Evolutionary conservation across 345 rosid species (phyloP), one percentile per base, ranked within the genome.

Genomic region (Brassica rapa): DNA sequence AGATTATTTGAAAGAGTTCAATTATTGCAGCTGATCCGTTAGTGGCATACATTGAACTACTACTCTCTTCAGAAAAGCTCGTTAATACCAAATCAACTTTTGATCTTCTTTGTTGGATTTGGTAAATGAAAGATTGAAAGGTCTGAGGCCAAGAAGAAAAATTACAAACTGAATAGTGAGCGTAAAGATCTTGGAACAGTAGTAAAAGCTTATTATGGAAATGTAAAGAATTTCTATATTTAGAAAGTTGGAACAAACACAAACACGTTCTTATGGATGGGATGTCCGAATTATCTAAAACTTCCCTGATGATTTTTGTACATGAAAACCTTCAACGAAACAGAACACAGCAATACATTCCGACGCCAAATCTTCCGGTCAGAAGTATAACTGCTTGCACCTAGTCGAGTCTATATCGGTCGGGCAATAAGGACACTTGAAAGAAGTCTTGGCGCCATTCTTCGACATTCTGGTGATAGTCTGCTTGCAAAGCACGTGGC

Each of bases 401-500:
- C 19, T 49, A 5, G 16, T 14, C 1, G 7, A 14, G 56, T 49
- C 56, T 14, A 49, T 6, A 49, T 49, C 56, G 56, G 56, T 49
- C 0, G 56, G 56, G 7, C 56, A 49, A 4, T 49, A 49, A 49
- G 56, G 56, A n/a, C 56, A 49, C 56, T 49, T 49, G 56, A 49
- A 49, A 14, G 56, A 1, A 49, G 56, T 49, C 56, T 49, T 49
- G 4, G 56, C 56, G 2, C 56, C 56, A 49, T 49, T 49, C 56
- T 49, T 49, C 19, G 56, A 49, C 56, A 49, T 49, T n/a, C 56
- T 49, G 16, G 16, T 49, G 56, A 49, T 49, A 4, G 56, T 49
- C 56, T 49, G 56, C 56, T n/a, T 49, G 56, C 56, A 49, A 49
- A 49, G 56, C 56, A 49, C 56, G 56, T 49, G 56, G 19, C 56